A percentile compares a stretch with the other conserved stretches of the same genome.
phyloP scores from a whole-genome alignment of 2,329 filamentous ascomycete species.

The Plenodomus lindquistii region DNA sequence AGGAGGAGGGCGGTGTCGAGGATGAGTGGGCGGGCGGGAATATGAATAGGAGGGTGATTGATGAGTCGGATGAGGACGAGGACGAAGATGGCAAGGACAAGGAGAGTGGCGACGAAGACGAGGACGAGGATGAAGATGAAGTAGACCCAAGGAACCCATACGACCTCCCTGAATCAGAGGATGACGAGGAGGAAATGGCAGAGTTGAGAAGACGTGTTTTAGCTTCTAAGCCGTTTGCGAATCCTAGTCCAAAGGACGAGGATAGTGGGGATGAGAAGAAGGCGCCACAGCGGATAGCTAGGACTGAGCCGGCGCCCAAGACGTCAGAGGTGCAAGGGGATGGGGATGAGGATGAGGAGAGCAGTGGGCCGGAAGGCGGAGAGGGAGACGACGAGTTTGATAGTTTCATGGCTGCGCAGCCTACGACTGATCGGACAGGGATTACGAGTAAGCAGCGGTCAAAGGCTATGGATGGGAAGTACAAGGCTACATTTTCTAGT shows the following conservation, averaged over 20 bases:
- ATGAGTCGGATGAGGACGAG: conserved; percentile 49
- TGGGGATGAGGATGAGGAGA: conserved; percentile 71
- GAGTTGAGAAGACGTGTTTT: conserved; percentile 89
- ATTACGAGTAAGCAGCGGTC: conserved; percentile 63
- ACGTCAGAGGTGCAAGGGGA: conserved; percentile 52
- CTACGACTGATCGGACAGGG: conserved; percentile 83
- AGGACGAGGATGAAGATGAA: conserved; percentile 47
- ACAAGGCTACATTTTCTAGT: conserved; percentile 40
- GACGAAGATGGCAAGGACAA: conserved; percentile 54
- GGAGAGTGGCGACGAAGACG: conserved; percentile 52
- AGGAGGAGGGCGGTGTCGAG: conserved; percentile 59
- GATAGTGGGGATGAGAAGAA: conserved; percentile 53
- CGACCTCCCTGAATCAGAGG: conserved; percentile 72
- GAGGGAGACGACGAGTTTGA: conserved; percentile 76
- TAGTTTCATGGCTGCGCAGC: conserved; percentile 88
- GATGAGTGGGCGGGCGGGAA: conserved; percentile 94
- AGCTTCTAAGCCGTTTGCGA: conserved; percentile 84
- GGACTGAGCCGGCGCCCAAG: conserved; percentile 51
- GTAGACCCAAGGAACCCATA: conserved; percentile 67
- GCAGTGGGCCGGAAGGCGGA: conserved; percentile 63
- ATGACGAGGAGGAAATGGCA: conserved; percentile 89
- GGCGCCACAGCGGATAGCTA: conserved; percentile 63
- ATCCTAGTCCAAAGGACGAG: conserved; percentile 49
- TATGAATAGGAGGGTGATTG: conserved; percentile 66
- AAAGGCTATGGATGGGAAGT: conserved; percentile 45